These are phyloP conservation scores for Didymosphaeria variabile DNA, from an alignment of 2,329 filamentous ascomycete genomes.

Conservation along the genomic window DNA sequence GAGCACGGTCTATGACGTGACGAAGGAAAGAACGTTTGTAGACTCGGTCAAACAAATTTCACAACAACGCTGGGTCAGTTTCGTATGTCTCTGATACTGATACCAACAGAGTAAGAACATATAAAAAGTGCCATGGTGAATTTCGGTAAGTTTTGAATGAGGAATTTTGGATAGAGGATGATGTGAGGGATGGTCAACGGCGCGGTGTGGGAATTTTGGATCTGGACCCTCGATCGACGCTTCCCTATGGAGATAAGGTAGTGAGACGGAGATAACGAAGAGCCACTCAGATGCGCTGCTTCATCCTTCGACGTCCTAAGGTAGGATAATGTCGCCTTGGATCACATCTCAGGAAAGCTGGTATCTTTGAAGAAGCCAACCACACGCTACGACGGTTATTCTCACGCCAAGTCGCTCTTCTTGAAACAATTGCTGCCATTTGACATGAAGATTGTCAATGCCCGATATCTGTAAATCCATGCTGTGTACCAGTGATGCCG, in stretches of 20 bases:
- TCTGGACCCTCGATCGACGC: background rate
- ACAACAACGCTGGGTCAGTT: conserved; percentile 29
- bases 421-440: too few relatives aligned
- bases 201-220: conserved; percentile 5
- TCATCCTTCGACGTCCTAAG: too few relatives aligned
- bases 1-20: conserved; percentile 23
- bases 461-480: too few relatives aligned
- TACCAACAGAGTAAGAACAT: conserved; percentile 33
- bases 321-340: too few relatives aligned
- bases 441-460: too few relatives aligned
- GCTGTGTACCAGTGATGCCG: too few relatives aligned
- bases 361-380: too few relatives aligned
- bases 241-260: conserved; percentile 7
- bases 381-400: too few relatives aligned
- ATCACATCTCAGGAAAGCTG: too few relatives aligned
- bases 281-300: too few relatives aligned
- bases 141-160: conserved; percentile 20
- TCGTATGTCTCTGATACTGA: conserved; percentile 45
- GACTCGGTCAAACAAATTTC: conserved; percentile 15
- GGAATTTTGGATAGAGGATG: conserved; percentile 33
- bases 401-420: too few relatives aligned
- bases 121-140: conserved; percentile 37
- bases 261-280: background rate
- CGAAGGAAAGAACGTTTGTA: conserved; percentile 7
- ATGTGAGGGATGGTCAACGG: background rate